These are phyloP conservation scores for Clohesyomyces aquaticus DNA, from an alignment of 495 filamentous ascomycete genomes.

Conservation along the genomic window DNA sequence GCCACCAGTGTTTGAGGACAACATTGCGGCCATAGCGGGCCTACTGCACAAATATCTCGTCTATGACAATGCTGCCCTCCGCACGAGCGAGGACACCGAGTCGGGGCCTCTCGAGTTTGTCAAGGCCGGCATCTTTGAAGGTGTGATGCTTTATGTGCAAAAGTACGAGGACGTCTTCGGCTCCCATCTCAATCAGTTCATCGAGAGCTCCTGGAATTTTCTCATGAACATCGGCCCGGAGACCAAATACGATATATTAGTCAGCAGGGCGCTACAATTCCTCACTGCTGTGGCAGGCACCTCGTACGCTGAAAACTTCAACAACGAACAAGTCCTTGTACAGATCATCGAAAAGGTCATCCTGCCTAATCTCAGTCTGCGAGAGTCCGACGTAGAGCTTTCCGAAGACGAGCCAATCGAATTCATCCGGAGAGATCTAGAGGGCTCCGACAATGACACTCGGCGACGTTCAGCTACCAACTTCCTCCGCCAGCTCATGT, in stretches of 20 bases:
- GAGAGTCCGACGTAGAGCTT: conserved; percentile 90
- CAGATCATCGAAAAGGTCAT: conserved; percentile 95
- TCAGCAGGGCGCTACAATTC: conserved; percentile 91
- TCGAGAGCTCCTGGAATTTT: conserved; percentile 86
- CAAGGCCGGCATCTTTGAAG: conserved; percentile 91
- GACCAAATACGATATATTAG: conserved; percentile 93
- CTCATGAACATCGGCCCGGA: conserved; percentile 82
- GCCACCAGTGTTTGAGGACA: conserved; percentile 87
- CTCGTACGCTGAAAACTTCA: conserved; percentile 81
- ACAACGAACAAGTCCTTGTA: conserved; percentile 69
- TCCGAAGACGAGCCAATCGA: conserved; percentile 99
- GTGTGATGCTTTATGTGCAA: conserved; percentile 79
- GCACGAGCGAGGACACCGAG: conserved; percentile 84
- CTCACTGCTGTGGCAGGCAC: conserved; percentile 84
- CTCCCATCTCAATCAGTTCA: conserved; percentile 74
- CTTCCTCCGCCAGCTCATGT: conserved; percentile 83
- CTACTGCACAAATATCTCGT: conserved; percentile 91
- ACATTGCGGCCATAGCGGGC: conserved; percentile 71
- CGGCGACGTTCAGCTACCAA: conserved; percentile 89
- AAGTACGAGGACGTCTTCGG: conserved; percentile 95
- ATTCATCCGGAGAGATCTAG: conserved; percentile 92
- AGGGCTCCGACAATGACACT: conserved; percentile 95
- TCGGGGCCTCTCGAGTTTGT: conserved; percentile 79
- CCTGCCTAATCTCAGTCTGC: conserved; percentile 84
- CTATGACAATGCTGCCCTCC: conserved; percentile 80